Percentiles rank a stretch among this genome's conserved stretches.
These are phyloP conservation scores for Melaleuca alternifolia DNA, from an alignment of 345 rosid species.

Conservation along the genomic window DNA sequence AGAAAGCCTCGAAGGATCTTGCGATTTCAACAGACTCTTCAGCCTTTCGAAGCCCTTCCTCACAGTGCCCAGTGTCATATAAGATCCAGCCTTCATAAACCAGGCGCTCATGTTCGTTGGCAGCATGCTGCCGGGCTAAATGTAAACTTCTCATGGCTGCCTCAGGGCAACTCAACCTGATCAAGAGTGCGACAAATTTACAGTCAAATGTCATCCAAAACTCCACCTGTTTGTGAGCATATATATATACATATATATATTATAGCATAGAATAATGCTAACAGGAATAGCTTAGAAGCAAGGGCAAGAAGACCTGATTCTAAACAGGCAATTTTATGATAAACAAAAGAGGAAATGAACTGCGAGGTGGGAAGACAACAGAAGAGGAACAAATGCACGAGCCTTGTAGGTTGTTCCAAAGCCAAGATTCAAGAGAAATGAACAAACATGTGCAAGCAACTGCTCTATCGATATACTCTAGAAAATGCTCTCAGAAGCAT, in stretches of 20 bases:
- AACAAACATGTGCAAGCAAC: neutral
- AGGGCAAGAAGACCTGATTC: neutral
- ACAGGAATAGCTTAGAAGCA: neutral
- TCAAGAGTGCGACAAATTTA: neutral
- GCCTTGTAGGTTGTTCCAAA: neutral
- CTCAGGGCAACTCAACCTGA: slow-evolving; percentile 91
- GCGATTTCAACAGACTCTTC: slow-evolving; percentile 71
- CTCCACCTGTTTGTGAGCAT: neutral
- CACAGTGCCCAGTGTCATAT: slow-evolving; percentile 92
- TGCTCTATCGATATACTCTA: neutral
- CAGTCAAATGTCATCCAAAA: neutral
- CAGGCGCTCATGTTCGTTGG: slow-evolving; percentile 75
- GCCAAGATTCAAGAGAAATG: neutral
- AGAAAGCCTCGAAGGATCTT: slow-evolving; percentile 97
- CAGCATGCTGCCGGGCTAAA: slow-evolving; percentile 83
- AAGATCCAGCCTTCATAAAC: slow-evolving; percentile 98
- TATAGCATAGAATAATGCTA: neutral
- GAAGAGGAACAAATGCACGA: neutral
- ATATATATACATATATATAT: neutral
- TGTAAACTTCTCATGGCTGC: slow-evolving; percentile 97
- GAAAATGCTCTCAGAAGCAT: neutral
- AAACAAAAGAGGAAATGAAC: neutral
- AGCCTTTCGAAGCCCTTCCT: slow-evolving; percentile 88
- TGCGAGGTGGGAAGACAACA: neutral
- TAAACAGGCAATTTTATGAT: neutral